Conservation (phyloP, 352 stramenopile species). For the Discostella stelligera region DNA sequence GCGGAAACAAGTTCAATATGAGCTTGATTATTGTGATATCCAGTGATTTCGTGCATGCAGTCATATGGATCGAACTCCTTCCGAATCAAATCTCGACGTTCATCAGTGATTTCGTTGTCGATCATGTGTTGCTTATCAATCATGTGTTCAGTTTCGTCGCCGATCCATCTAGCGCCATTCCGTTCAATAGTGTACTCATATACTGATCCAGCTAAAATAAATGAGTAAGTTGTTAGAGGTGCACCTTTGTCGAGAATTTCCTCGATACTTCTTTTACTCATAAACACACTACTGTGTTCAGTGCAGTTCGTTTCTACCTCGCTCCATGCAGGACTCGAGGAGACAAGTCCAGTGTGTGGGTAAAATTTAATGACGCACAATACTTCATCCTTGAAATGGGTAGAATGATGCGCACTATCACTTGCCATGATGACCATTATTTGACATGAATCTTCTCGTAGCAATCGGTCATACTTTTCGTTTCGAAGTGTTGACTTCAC, state of each 20-base stretch:
- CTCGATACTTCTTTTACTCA: conserved; percentile 18
- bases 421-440: conserved; percentile 33
- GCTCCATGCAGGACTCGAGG: conserved; percentile 17
- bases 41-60: conserved; percentile 14
- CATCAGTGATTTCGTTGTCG: conserved; percentile 7
- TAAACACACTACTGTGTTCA: conserved; percentile 22
- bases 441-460: conserved; percentile 23
- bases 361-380: conserved; percentile 24
- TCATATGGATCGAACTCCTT: conserved; percentile 33
- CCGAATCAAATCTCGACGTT: conserved; percentile 21
- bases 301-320: conserved; percentile 17
- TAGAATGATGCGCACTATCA: not conserved
- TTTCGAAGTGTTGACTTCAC: not conserved
- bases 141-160: conserved; percentile 8
- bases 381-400: conserved; percentile 2
- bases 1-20: conserved; percentile 38
- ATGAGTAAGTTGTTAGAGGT: conserved; percentile 25
- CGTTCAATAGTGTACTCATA: conserved; percentile 36
- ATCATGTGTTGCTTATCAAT: conserved; percentile 22
- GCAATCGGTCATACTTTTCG: conserved; percentile 11
- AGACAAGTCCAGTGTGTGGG: conserved; percentile 23
- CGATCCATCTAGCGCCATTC: not conserved
- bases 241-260: conserved; percentile 16
- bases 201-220: conserved; percentile 18
- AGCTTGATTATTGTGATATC: conserved; percentile 18